Evolutionary conservation across 2,329 filamentous ascomycete genomes (phyloP).

Genomic region (Fonsecaea nubica): DNA sequence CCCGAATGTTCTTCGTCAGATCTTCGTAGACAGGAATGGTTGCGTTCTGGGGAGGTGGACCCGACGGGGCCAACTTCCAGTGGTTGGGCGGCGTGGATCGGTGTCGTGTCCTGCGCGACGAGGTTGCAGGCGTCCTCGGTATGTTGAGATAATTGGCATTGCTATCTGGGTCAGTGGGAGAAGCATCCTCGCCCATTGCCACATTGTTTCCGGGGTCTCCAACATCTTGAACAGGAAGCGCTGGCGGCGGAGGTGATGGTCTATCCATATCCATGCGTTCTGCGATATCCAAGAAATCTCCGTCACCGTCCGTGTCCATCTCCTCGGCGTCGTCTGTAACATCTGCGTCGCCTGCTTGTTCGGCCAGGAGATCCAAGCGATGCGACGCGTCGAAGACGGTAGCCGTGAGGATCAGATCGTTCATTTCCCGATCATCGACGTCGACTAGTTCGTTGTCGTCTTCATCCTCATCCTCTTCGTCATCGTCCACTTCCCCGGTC

Average conservation of each 20-base stretch:
- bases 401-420: constrained; percentile 32
- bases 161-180: constrained; percentile 27
- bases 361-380: constrained; percentile 21
- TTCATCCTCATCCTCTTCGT: constrained; percentile 48
- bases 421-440: constrained; percentile 34
- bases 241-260: constrained; percentile 69
- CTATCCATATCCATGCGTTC: constrained; percentile 81
- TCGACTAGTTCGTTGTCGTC: constrained; percentile 42
- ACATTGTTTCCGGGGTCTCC: constrained; percentile 25
- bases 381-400: constrained; percentile 33
- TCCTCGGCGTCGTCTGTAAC: constrained; percentile 53
- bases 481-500: constrained; percentile 56
- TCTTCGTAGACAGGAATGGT: constrained; percentile 78
- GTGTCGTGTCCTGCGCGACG: constrained; percentile 51
- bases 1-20: constrained; percentile 82
- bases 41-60: constrained; percentile 66
- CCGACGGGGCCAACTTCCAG: constrained; percentile 32
- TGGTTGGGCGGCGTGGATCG: constrained; percentile 39
- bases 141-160: constrained; percentile 67
- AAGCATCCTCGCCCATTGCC: constrained; percentile 24
- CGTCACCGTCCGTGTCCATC: constrained; percentile 55
- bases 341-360: constrained; percentile 39
- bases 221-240: constrained; percentile 51
- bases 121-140: constrained; percentile 75
- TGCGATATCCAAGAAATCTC: constrained; percentile 74